A percentile compares a stretch with the other conserved stretches of the same genome.
These are phyloP conservation scores for Neurospora sp. DNA, from an alignment of 495 filamentous ascomycete species.

Conservation along the genomic window DNA sequence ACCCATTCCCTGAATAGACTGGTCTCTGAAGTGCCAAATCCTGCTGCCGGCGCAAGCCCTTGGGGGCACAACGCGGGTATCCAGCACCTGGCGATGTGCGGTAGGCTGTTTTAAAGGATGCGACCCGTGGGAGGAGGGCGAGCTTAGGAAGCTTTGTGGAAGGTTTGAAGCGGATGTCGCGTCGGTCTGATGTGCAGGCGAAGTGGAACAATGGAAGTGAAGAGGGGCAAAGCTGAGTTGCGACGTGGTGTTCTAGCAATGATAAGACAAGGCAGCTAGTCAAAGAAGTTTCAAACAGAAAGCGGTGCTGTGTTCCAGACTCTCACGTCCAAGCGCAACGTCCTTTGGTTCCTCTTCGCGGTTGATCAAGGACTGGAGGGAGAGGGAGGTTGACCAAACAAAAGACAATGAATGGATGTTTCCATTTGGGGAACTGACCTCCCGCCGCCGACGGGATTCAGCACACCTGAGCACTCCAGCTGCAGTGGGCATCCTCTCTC, in stretches of 20 bases:
- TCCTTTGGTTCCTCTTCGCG: background rate
- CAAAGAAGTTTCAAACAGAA: background rate
- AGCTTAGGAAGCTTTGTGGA: background rate
- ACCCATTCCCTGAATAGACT: slow-evolving; percentile 26
- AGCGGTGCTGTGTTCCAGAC: background rate
- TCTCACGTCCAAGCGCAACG: background rate
- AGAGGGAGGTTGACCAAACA: background rate
- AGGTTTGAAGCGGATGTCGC: background rate
- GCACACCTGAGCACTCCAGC: background rate
- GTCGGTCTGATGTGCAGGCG: background rate
- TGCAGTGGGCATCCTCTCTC: background rate
- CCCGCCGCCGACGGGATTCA: background rate
- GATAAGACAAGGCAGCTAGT: background rate
- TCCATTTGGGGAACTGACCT: background rate
- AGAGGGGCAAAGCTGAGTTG: background rate
- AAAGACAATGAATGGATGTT: background rate
- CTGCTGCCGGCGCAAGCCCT: background rate
- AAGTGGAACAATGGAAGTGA: background rate
- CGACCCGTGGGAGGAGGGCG: background rate
- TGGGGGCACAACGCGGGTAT: background rate
- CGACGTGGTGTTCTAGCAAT: background rate
- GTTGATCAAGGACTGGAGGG: background rate
- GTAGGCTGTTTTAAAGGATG: background rate
- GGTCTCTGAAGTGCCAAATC: background rate
- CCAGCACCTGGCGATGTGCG: background rate